Evolutionary conservation across 371 early-diverging fungal species (phyloP).

Genomic region (Mortierella sp.): DNA sequence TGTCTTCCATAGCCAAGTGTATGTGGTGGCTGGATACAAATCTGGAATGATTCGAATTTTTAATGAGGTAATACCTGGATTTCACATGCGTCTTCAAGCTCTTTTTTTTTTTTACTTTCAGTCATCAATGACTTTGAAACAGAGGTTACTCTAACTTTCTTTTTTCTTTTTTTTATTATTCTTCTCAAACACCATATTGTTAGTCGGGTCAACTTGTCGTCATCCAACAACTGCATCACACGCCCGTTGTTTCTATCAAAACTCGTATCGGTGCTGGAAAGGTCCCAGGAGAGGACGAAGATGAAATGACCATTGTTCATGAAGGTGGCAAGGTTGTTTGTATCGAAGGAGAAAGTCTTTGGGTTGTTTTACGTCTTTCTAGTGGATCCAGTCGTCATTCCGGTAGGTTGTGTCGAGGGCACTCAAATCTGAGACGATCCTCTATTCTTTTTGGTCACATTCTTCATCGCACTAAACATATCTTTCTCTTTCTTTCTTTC

Average conservation of each 20-base stretch:
- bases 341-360: constrained; percentile 70
- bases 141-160: too few relatives aligned
- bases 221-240: constrained; percentile 65
- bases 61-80: constrained; percentile 56
- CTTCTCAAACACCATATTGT: not conserved
- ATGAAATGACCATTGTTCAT: constrained; percentile 68
- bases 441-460: not conserved
- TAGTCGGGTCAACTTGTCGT: constrained; percentile 65
- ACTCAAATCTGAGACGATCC: not conserved
- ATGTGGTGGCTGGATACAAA: constrained; percentile 68
- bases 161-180: not conserved
- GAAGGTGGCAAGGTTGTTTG: constrained; percentile 63
- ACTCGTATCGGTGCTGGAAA: constrained; percentile 56
- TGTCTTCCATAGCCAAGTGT: constrained; percentile 59
- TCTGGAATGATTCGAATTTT: constrained; percentile 72
- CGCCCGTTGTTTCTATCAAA: constrained; percentile 62
- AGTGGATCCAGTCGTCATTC: constrained; percentile 39
- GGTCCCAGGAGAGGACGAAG: constrained; percentile 60
- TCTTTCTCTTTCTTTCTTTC: not conserved
- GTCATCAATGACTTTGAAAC: not conserved
- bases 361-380: constrained; percentile 68
- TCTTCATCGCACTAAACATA: not conserved
- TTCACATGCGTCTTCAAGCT: not conserved
- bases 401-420: not conserved
- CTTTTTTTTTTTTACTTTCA: not conserved